phyloP scores from a whole-genome alignment of 208 protist species.

The Leishmania major region DNA sequence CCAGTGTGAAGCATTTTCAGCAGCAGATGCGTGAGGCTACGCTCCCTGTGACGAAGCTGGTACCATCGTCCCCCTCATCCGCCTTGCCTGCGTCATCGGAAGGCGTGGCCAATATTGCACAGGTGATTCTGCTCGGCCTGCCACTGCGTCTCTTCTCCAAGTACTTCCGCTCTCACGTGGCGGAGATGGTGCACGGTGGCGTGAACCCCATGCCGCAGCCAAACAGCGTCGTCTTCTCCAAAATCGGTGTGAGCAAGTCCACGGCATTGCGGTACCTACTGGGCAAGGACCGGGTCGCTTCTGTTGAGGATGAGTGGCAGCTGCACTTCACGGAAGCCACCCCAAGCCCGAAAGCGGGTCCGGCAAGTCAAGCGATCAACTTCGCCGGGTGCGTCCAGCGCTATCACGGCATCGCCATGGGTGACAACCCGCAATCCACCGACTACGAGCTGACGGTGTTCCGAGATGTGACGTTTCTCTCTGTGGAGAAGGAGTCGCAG shows the following conservation, averaged over 20 bases:
- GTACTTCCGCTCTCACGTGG: slow-evolving; percentile 59
- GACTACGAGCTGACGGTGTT: slow-evolving; percentile 88
- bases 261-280: slow-evolving; percentile 83
- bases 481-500: slow-evolving; percentile 68
- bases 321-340: slow-evolving; percentile 1
- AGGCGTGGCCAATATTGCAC: slow-evolving; percentile 49
- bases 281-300: slow-evolving; percentile 37
- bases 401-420: slow-evolving; percentile 57
- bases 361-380: slow-evolving; percentile 8
- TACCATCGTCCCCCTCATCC: neutral
- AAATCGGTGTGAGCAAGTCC: slow-evolving; percentile 87
- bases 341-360: neutral
- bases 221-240: slow-evolving; percentile 89
- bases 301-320: slow-evolving; percentile 22
- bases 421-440: slow-evolving; percentile 85
- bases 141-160: slow-evolving; percentile 66
- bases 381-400: slow-evolving; percentile 43
- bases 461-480: slow-evolving; percentile 69
- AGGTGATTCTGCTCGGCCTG: slow-evolving; percentile 84
- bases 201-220: slow-evolving; percentile 86
- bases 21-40: neutral
- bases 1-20: slow-evolving; percentile 10
- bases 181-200: slow-evolving; percentile 46
- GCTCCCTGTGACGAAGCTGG: neutral
- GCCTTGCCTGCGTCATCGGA: slow-evolving; percentile 1